phyloP scores from a whole-genome alignment of 306 rosid genomes.

The Cucurbita maxima region DNA sequence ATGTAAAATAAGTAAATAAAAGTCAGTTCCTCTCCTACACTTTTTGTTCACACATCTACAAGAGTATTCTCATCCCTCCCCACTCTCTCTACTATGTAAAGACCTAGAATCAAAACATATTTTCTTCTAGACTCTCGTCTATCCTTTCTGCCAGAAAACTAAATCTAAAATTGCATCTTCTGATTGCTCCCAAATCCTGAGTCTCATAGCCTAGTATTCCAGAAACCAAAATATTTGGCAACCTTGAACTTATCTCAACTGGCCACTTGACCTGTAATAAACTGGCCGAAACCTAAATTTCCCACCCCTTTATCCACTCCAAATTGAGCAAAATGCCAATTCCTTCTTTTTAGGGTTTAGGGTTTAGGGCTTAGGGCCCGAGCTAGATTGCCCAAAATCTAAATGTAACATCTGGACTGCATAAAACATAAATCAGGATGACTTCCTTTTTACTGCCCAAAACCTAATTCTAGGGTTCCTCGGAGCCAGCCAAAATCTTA shows the following conservation, averaged over 20 bases:
- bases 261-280: not conserved
- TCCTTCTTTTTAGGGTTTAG: not conserved
- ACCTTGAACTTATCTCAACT: not conserved
- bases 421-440: not conserved
- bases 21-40: too few species aligned
- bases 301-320: not conserved
- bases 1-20: too few species aligned
- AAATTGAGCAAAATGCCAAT: not conserved
- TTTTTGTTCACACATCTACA: too few species aligned
- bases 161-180: not conserved
- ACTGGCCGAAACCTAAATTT: not conserved
- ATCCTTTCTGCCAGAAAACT: not conserved
- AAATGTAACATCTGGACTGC: not conserved
- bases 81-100: too few species aligned
- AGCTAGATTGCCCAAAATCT: not conserved
- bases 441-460: not conserved
- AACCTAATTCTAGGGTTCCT: not conserved
- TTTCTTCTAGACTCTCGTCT: not conserved
- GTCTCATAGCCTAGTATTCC: not conserved
- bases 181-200: not conserved
- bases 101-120: too few species aligned
- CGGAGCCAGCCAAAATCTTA: not conserved
- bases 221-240: not conserved
- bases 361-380: not conserved
- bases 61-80: too few species aligned